Evolutionary conservation across 2,329 filamentous ascomycete genomes (phyloP).

Genomic region (Elsinoe batatas): DNA sequence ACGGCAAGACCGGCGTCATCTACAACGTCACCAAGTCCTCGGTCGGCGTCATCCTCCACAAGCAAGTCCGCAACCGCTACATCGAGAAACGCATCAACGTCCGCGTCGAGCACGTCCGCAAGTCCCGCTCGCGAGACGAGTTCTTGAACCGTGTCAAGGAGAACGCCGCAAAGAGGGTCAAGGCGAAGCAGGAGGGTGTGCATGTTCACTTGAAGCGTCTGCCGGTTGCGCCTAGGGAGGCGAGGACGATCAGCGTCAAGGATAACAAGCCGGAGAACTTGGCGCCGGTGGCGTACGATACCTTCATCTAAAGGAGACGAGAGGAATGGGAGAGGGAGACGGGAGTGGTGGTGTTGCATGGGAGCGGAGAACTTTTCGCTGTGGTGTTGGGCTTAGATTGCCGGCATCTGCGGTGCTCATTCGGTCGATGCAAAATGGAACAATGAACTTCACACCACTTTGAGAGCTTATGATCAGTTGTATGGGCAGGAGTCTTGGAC

Average conservation of each 20-base stretch:
- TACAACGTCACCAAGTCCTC: slow-evolving; percentile 95
- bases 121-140: slow-evolving; percentile 91
- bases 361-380: slow-evolving; percentile 12
- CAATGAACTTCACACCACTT: background rate
- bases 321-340: slow-evolving; percentile 27
- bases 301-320: slow-evolving; percentile 63
- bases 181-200: slow-evolving; percentile 83
- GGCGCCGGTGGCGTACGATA: slow-evolving; percentile 90
- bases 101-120: slow-evolving; percentile 91
- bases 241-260: slow-evolving; percentile 67
- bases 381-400: slow-evolving; percentile 8
- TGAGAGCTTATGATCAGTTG: background rate
- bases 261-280: slow-evolving; percentile 87
- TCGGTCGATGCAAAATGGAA: slow-evolving; percentile 7
- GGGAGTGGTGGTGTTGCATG: slow-evolving; percentile 17
- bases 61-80: slow-evolving; percentile 99
- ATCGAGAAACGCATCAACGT: slow-evolving; percentile 99
- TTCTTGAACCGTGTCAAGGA: slow-evolving; percentile 94
- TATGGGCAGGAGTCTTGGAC: background rate
- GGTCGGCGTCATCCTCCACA: slow-evolving; percentile 98
- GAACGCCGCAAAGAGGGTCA: slow-evolving; percentile 84
- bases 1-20: slow-evolving; percentile 72
- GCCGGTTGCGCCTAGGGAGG: slow-evolving; percentile 67
- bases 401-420: background rate
- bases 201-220: slow-evolving; percentile 89